A percentile compares a stretch with the other conserved stretches of the same genome.
Evolutionary conservation across 164 flowering plant genomes (phyloP).

Genomic region (Vitis rupestris): DNA sequence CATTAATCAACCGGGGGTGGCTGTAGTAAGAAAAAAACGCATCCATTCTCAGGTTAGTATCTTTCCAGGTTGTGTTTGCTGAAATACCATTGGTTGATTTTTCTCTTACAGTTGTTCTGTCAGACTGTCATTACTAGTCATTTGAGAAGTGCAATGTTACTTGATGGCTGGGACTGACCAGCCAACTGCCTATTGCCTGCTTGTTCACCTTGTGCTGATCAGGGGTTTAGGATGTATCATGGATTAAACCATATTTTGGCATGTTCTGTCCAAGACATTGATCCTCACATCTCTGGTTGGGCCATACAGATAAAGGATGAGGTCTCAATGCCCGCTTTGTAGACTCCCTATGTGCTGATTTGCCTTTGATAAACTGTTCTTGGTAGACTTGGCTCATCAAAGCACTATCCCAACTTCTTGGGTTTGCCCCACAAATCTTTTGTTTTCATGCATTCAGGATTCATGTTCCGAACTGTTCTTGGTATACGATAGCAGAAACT

Average conservation of each 20-base stretch:
- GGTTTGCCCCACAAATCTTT: neutral
- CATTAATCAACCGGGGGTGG: constrained; percentile 54
- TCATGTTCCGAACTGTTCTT: neutral
- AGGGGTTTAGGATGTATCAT: neutral
- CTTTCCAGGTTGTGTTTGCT: constrained; percentile 1
- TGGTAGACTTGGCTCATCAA: neutral
- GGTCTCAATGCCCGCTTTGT: too few relatives aligned
- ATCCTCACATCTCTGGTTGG: too few relatives aligned
- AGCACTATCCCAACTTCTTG: neutral
- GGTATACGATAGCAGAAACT: neutral
- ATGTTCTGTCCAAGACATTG: too few relatives aligned
- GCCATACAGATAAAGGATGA: too few relatives aligned
- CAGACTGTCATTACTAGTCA: neutral
- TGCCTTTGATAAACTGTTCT: neutral
- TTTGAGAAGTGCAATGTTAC: neutral
- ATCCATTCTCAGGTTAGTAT: constrained; percentile 74
- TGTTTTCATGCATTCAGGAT: neutral
- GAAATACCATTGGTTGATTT: neutral
- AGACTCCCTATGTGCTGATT: too few relatives aligned
- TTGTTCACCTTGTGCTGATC: constrained; percentile 3
- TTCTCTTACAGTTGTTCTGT: neutral
- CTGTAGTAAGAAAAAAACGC: constrained; percentile 71
- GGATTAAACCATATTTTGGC: too few relatives aligned
- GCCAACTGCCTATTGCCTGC: neutral
- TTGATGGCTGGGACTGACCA: neutral